These are phyloP conservation scores for Mycena haematopus DNA, from an alignment of 768 basidiomycete genomes.

Conservation along the genomic window DNA sequence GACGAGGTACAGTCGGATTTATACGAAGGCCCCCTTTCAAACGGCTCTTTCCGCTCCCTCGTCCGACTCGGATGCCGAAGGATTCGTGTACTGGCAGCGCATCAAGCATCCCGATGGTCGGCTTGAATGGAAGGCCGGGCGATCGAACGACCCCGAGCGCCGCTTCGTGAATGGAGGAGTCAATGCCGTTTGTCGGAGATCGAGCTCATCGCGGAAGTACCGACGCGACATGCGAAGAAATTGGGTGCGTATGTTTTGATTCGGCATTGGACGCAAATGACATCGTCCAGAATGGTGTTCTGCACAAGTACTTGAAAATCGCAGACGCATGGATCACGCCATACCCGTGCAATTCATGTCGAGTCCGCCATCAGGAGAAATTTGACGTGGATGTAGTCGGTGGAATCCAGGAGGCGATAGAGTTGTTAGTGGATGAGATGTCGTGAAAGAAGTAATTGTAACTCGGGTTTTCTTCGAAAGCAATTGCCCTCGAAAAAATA, in stretches of 20 bases:
- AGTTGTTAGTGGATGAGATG: no score
- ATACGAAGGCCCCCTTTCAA: background rate
- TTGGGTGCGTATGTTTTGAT: background rate
- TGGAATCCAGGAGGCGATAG: no score
- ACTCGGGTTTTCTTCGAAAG: no score
- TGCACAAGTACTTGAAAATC: background rate
- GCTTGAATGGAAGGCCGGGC: background rate
- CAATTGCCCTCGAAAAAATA: no score
- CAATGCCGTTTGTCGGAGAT: background rate
- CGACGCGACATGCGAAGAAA: background rate
- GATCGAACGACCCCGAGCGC: background rate
- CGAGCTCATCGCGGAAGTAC: background rate
- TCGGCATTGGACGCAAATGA: background rate
- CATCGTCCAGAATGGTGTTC: background rate
- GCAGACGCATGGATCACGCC: background rate
- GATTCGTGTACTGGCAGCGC: background rate
- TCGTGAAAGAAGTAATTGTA: no score
- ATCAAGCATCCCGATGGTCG: background rate
- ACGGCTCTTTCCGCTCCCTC: background rate
- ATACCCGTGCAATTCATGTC: background rate
- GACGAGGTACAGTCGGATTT: no score
- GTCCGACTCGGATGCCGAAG: background rate
- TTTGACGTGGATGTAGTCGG: no score
- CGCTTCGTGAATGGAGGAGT: background rate
- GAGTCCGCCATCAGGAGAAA: background rate